Conservation (phyloP, 2,329 filamentous ascomycete genomes). For the Clarireedia paspali region DNA sequence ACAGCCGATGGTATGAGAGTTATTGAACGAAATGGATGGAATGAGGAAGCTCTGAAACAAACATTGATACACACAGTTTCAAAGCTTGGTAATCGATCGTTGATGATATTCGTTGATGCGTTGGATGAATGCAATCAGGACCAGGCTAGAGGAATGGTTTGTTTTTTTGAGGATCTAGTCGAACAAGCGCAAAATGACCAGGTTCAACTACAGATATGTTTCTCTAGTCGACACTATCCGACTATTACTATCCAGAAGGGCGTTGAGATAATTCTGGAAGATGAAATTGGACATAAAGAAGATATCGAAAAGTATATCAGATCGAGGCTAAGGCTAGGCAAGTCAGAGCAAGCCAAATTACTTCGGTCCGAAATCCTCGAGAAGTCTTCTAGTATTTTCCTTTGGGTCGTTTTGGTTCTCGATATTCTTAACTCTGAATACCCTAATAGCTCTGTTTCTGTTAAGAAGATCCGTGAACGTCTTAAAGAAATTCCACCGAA, state of each 20-base stretch:
- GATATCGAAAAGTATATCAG: conserved; percentile 26
- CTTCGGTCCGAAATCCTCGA: conserved; percentile 14
- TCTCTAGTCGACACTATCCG: conserved; percentile 26
- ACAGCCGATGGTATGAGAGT: conserved; percentile 17
- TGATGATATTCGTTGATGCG: conserved; percentile 29
- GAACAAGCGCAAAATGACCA: conserved; percentile 7
- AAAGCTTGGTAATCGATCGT: conserved; percentile 20
- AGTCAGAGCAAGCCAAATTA: conserved; percentile 10
- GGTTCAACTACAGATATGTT: conserved; percentile 19
- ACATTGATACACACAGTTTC: conserved; percentile 19
- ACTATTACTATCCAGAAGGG: conserved; percentile 20
- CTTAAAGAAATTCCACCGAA: conserved; percentile 27
- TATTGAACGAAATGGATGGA: conserved; percentile 20
- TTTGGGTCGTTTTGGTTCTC: conserved; percentile 18
- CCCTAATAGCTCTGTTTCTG: conserved; percentile 20
- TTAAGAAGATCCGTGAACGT: conserved; percentile 29
- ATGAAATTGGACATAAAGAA: conserved; percentile 22
- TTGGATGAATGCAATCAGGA: conserved; percentile 20
- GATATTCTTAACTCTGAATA: conserved; percentile 38
- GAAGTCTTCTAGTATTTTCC: conserved; percentile 17
- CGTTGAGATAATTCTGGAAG: conserved; percentile 22
- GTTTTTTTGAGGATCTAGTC: conserved; percentile 18
- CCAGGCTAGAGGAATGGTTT: conserved; percentile 12
- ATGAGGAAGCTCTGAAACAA: conserved; percentile 26
- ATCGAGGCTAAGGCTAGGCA: conserved; percentile 18